A percentile compares a stretch with the other conserved stretches of the same genome.
These are phyloP conservation scores for Shiraia sp. DNA, from an alignment of 2,329 filamentous ascomycete species.

Conservation along the genomic window DNA sequence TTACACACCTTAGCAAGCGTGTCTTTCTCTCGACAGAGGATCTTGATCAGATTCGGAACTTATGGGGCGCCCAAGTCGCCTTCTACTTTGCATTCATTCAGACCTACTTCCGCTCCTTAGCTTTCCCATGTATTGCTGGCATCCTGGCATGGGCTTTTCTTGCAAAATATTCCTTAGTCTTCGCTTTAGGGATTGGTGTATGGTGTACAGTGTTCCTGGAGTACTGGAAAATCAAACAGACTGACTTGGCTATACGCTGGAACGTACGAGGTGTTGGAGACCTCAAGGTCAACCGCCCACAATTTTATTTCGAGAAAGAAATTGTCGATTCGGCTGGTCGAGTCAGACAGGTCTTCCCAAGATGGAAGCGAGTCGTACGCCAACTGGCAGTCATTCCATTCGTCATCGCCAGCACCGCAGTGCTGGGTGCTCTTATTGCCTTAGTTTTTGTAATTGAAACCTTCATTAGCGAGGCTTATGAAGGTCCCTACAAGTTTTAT, in stretches of 20 bases:
- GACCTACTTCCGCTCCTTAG: conserved; percentile 36
- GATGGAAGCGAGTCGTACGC: conserved; percentile 33
- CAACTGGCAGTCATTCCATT: conserved; percentile 40
- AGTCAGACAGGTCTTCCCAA: conserved; percentile 30
- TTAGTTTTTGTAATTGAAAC: conserved; percentile 38
- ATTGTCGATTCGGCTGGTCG: conserved; percentile 31
- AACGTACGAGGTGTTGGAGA: conserved; percentile 34
- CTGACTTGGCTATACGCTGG: conserved; percentile 40
- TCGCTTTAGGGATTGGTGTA: conserved; percentile 35
- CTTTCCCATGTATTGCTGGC: conserved; percentile 35
- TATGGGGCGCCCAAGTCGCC: conserved; percentile 71
- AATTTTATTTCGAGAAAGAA: conserved; percentile 31
- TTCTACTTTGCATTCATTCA: conserved; percentile 44
- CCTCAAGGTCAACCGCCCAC: conserved; percentile 35
- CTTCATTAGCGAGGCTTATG: conserved; percentile 39
- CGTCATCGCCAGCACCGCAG: conserved; percentile 27
- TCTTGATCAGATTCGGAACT: conserved; percentile 74
- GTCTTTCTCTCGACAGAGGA: conserved; percentile 68
- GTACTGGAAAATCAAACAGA: conserved; percentile 41
- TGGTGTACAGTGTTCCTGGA: conserved; percentile 43
- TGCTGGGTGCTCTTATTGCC: conserved; percentile 33
- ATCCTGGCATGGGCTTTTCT: conserved; percentile 36
- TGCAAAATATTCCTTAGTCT: conserved; percentile 35
- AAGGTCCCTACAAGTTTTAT: conserved; percentile 36
- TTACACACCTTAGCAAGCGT: conserved; percentile 74